A percentile compares a stretch with the other conserved stretches of the same genome.
Evolutionary conservation across 1,139 yeast species (phyloP).

Genomic region (Debaryomyces singareniensis): DNA sequence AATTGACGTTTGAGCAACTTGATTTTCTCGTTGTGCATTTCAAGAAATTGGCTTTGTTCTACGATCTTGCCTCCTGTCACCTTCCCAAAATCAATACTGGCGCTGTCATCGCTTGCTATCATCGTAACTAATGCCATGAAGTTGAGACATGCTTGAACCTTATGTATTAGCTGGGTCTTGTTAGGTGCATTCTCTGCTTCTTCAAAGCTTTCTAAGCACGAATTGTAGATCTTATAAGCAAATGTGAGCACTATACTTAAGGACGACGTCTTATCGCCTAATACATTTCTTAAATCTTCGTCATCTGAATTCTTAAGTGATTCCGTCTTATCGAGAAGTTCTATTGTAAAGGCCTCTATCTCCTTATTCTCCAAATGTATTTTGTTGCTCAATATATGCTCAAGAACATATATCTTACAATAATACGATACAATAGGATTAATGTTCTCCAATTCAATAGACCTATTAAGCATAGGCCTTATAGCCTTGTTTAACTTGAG

Average conservation of each 20-base stretch:
- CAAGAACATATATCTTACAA: constrained; percentile 58
- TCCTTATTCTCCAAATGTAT: constrained; percentile 49
- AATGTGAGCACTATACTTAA: constrained; percentile 56
- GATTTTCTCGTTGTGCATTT: constrained; percentile 26
- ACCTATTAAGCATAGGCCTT: constrained; percentile 40
- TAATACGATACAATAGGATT: constrained; percentile 55
- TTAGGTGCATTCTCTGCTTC: constrained; percentile 16
- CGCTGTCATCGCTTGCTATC: constrained; percentile 21
- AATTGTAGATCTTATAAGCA: constrained; percentile 54
- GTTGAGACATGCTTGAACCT: constrained; percentile 31
- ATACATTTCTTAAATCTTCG: constrained; percentile 30
- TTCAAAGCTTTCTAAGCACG: constrained; percentile 26
- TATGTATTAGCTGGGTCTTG: constrained; percentile 22
- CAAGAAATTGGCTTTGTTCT: constrained; percentile 19
- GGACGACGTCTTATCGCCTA: constrained; percentile 53
- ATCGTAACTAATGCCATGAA: constrained; percentile 27
- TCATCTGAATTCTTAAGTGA: constrained; percentile 32
- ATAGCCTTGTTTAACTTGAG: constrained; percentile 31
- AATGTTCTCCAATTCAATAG: constrained; percentile 42
- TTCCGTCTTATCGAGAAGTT: constrained; percentile 62
- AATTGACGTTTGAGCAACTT: constrained; percentile 36
- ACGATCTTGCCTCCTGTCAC: constrained; percentile 27
- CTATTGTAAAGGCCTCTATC: constrained; percentile 52
- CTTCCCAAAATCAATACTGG: constrained; percentile 24
- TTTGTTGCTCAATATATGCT: constrained; percentile 52